Evolutionary conservation across 176 grass and related monocot genomes (phyloP).

Genomic region (Miscanthus lutarioriparius): DNA sequence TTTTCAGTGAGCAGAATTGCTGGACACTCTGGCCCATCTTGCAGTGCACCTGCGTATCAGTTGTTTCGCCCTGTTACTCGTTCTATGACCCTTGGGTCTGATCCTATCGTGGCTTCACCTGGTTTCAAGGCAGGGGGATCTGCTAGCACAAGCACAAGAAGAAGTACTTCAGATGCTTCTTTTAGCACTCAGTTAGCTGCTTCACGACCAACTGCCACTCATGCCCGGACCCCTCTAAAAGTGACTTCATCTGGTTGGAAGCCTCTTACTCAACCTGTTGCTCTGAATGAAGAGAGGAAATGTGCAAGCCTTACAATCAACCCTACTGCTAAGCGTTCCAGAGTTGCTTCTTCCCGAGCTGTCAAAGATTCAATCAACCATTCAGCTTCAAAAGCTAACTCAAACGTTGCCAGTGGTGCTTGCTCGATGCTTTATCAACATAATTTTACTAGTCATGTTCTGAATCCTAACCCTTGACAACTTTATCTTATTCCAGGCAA

Average conservation of each 20-base stretch:
- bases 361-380: constrained; percentile 37
- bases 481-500: constrained; percentile 33
- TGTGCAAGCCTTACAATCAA: constrained; percentile 39
- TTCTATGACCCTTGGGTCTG: constrained; percentile 46
- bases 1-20: constrained; percentile 43
- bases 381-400: constrained; percentile 24
- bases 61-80: constrained; percentile 49
- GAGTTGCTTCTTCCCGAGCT: constrained; percentile 42
- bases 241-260: constrained; percentile 49
- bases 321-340: constrained; percentile 49
- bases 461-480: constrained; percentile 5
- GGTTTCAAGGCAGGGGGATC: constrained; percentile 36
- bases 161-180: constrained; percentile 29
- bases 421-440: constrained; percentile 9
- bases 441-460: constrained; percentile 4
- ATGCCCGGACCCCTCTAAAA: constrained; percentile 39
- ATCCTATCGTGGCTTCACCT: constrained; percentile 5
- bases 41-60: constrained; percentile 26
- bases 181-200: constrained; percentile 41
- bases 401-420: constrained; percentile 28
- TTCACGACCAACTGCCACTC: constrained; percentile 20
- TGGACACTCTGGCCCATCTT: constrained; percentile 40
- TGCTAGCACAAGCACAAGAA: constrained; percentile 20
- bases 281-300: constrained; percentile 31
- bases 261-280: constrained; percentile 45